Evolutionary conservation across 306 rosid species (phyloP), one percentile per base, ranked within the genome.

Genomic region (Sechiopsis laciniata): DNA sequence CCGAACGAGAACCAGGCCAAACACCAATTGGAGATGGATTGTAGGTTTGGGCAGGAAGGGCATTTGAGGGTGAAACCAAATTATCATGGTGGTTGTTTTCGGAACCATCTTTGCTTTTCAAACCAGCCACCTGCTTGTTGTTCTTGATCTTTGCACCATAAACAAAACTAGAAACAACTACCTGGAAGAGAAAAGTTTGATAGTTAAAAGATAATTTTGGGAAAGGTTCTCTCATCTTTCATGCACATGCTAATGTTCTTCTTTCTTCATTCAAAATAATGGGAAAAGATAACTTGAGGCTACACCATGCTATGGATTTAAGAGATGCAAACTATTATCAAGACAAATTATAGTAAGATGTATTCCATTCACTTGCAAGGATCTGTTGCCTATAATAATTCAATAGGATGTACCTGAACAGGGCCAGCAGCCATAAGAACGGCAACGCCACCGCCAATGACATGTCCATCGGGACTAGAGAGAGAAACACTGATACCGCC

Each of bases 401-500:
- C 37, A 9, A 74, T 20, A 59, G 32, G 63, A 22, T 65, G 83
- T 86, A 95, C 99, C 99, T 95, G 95, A 73, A 95, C 92, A 21
- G 92, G 91, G 73, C 91, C 80, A 74, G 97, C 89, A 53, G 97
- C 88, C 55, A 83, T 80, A 79, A 95, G 99, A 84, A 78, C 76
- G 8, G 92, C 90, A 82, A 79, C 91, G 35, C 82, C 90, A 48
- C 98, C 98, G 60, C 98, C 98, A 53, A 94, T 51, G 76, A 90
- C 86, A 60, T 90, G 91, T 66, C 99, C 97, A 62, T 90, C 96
- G 5, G 92, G 85, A 79, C 91, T 87, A 66, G 90, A 82, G 59
- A 94, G 96, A 56, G 98, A 94, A 79, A 79, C 92, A 54, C 97
- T 91, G 32, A 95, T 45, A 17, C 99, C 93, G 10, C 99, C 99